These are phyloP conservation scores for Melaleuca alternifolia DNA, from an alignment of 345 rosid species.

Conservation along the genomic window DNA sequence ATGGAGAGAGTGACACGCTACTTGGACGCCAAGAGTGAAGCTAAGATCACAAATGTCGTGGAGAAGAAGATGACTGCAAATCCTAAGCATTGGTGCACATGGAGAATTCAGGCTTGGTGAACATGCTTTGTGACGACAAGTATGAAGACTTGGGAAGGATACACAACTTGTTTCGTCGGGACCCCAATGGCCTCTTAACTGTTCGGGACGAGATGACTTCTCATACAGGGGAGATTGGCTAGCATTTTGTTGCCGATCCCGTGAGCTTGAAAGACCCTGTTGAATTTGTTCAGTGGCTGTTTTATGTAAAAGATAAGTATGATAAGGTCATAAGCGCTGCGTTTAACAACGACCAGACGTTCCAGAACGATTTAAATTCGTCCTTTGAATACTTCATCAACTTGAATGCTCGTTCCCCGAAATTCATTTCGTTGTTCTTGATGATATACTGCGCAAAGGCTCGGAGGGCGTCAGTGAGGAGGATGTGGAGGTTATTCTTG, in stretches of 20 bases:
- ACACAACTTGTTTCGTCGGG: constrained; percentile 79
- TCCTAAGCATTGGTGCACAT: constrained; percentile 88
- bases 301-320: constrained; percentile 84
- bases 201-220: constrained; percentile 78
- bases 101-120: constrained; percentile 92
- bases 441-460: constrained; percentile 87
- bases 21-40: constrained; percentile 83
- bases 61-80: constrained; percentile 96
- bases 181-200: constrained; percentile 58
- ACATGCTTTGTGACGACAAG: constrained; percentile 82
- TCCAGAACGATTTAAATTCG: constrained; percentile 87
- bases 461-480: constrained; percentile 77
- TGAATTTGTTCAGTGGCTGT: constrained; percentile 80
- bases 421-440: constrained; percentile 80
- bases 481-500: constrained; percentile 83
- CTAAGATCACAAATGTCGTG: constrained; percentile 81
- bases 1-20: constrained; percentile 86
- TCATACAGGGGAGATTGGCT: constrained; percentile 84
- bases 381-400: constrained; percentile 89
- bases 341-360: constrained; percentile 71
- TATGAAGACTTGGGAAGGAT: constrained; percentile 84
- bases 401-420: constrained; percentile 86
- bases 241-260: constrained; percentile 79
- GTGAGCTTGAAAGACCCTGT: constrained; percentile 85
- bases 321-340: constrained; percentile 56